A percentile compares a stretch with the other conserved stretches of the same genome.
Evolutionary conservation across 164 flowering plant species (phyloP).

Genomic region (Cinnamomum chago): DNA sequence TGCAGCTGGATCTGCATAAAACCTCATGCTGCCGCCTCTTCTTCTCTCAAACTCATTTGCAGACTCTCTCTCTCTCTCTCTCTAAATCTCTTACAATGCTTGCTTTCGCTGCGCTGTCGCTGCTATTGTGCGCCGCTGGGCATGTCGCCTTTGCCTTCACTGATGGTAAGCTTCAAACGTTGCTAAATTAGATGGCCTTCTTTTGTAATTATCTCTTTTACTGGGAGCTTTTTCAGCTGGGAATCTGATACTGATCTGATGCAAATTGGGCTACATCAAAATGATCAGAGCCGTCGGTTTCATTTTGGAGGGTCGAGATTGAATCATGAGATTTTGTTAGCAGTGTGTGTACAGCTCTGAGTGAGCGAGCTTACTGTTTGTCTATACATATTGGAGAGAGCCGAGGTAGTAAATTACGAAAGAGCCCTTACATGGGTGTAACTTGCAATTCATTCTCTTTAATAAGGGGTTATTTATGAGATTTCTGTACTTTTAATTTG

Average conservation of each 20-base stretch:
- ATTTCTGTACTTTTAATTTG: too few relatives aligned
- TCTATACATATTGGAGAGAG: too few relatives aligned
- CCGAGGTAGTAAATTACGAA: too few relatives aligned
- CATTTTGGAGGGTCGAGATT: neutral
- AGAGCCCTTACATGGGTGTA: too few relatives aligned
- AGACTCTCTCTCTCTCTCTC: neutral
- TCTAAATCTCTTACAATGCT: constrained; percentile 13
- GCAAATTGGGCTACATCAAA: neutral
- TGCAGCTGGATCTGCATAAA: constrained; percentile 7
- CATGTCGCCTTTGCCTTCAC: constrained; percentile 23
- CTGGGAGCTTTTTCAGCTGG: neutral
- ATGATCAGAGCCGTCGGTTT: neutral
- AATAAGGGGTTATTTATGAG: too few relatives aligned
- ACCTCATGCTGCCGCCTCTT: constrained; percentile 7
- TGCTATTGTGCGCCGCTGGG: constrained; percentile 33
- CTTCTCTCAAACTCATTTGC: neutral
- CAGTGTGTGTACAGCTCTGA: too few relatives aligned
- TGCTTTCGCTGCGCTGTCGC: constrained; percentile 20
- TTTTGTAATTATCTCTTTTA: neutral
- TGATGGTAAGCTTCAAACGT: constrained; percentile 34
- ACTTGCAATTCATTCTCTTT: too few relatives aligned
- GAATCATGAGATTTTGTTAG: neutral
- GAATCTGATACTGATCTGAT: neutral
- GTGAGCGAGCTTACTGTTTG: too few relatives aligned
- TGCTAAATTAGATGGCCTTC: neutral